Evolutionary conservation across 768 basidiomycete genomes (phyloP).

Genomic region (Polyporus arcularius): DNA sequence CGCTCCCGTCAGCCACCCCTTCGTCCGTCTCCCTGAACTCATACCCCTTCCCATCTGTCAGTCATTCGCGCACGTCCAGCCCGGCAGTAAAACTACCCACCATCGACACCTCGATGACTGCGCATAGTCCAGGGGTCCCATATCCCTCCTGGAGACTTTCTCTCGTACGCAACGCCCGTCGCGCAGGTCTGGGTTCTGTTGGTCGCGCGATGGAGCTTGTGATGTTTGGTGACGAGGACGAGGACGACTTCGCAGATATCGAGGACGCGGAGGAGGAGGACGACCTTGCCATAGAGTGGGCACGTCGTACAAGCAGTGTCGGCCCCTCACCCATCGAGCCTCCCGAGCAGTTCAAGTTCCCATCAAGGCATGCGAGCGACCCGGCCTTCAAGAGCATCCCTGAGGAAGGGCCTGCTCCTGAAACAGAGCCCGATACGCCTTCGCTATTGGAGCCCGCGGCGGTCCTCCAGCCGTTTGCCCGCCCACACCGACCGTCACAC

Average conservation of each 20-base stretch:
- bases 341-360: background rate
- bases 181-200: constrained; percentile 60
- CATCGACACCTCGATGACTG: constrained; percentile 24
- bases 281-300: constrained; percentile 22
- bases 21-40: background rate
- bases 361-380: constrained; percentile 1
- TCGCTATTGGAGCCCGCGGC: background rate
- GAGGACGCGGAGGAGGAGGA: constrained; percentile 22
- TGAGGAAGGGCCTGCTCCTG: background rate
- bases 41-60: constrained; percentile 1
- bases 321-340: constrained; percentile 22
- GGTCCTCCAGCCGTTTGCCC: constrained; percentile 19
- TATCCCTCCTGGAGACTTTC: constrained; percentile 71
- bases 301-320: constrained; percentile 5
- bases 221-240: constrained; percentile 24
- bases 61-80: background rate
- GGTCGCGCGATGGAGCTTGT: constrained; percentile 51
- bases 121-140: constrained; percentile 32
- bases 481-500: constrained; percentile 38
- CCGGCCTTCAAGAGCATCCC: background rate
- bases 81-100: background rate
- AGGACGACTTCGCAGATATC: constrained; percentile 4
- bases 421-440: background rate
- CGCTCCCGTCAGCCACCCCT: background rate
- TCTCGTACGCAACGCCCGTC: constrained; percentile 50